These are phyloP conservation scores for Aureobasidium sp. DNA, from an alignment of 2,329 filamentous ascomycete species.

Conservation along the genomic window DNA sequence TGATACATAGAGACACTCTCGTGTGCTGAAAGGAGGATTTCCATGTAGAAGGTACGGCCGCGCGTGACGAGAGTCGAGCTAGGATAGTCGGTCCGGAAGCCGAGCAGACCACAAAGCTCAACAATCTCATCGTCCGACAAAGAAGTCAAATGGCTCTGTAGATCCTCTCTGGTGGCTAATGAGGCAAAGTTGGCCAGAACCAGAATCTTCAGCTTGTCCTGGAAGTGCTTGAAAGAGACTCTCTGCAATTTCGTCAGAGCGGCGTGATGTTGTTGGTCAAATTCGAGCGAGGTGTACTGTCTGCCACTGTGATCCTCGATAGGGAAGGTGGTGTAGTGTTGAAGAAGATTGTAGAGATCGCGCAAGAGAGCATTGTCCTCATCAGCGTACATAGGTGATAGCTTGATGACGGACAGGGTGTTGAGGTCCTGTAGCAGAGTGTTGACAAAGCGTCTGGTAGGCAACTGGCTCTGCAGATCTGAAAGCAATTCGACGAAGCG, in stretches of 20 bases:
- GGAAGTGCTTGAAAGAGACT: slow-evolving; percentile 71
- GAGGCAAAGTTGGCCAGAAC: slow-evolving; percentile 88
- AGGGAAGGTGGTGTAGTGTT: slow-evolving; percentile 80
- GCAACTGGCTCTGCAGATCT: slow-evolving; percentile 86
- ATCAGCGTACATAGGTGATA: slow-evolving; percentile 71
- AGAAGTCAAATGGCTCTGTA: slow-evolving; percentile 64
- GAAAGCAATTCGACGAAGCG: slow-evolving; percentile 86
- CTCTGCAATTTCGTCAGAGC: slow-evolving; percentile 72
- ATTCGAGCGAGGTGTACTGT: slow-evolving; percentile 62
- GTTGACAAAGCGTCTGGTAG: slow-evolving; percentile 89
- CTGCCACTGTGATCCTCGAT: slow-evolving; percentile 85
- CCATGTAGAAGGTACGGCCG: slow-evolving; percentile 57
- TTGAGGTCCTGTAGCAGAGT: slow-evolving; percentile 80
- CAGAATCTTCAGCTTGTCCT: slow-evolving; percentile 81
- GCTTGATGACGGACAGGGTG: slow-evolving; percentile 63
- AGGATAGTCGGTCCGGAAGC: slow-evolving; percentile 78
- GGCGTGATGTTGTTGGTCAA: slow-evolving; percentile 72
- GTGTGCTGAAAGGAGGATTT: slow-evolving; percentile 65
- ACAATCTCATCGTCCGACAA: slow-evolving; percentile 68
- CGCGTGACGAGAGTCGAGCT: slow-evolving; percentile 55
- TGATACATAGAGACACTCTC: slow-evolving; percentile 77
- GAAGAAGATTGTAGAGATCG: slow-evolving; percentile 70
- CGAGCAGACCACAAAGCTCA: slow-evolving; percentile 60
- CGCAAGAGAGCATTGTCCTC: slow-evolving; percentile 69
- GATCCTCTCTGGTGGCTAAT: slow-evolving; percentile 70